These are phyloP conservation scores for Arabis hirsuta DNA, from an alignment of 345 rosid genomes.

Conservation along the genomic window DNA sequence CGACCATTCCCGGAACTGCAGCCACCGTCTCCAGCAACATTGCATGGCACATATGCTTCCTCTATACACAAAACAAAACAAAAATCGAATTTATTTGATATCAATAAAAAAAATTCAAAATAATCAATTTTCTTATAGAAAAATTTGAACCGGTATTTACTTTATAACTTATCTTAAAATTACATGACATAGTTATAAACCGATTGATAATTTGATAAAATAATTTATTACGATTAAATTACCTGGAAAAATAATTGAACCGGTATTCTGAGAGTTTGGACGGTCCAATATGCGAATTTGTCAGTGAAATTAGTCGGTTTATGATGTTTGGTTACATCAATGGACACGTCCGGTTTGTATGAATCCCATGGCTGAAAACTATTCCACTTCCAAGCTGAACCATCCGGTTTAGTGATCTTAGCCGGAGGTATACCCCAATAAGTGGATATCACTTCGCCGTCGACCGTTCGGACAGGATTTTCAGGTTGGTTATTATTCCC, in stretches of 20 bases:
- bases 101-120: not conserved
- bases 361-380: slow-evolving; percentile 75
- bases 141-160: too few relatives aligned
- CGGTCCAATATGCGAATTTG: slow-evolving; percentile 64
- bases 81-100: not conserved
- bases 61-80: slow-evolving; percentile 34
- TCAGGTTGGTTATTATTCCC: slow-evolving; percentile 17
- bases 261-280: slow-evolving; percentile 60
- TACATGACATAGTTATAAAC: too few relatives aligned
- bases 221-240: not conserved
- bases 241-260: slow-evolving; percentile 60
- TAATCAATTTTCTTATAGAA: too few relatives aligned
- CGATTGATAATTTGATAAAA: not conserved
- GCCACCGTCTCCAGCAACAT: slow-evolving; percentile 71
- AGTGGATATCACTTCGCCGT: slow-evolving; percentile 46
- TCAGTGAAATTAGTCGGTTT: slow-evolving; percentile 53
- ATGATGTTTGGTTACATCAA: slow-evolving; percentile 63
- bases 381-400: slow-evolving; percentile 75
- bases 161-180: too few relatives aligned
- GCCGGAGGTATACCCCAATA: slow-evolving; percentile 64
- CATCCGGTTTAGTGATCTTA: slow-evolving; percentile 56
- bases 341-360: slow-evolving; percentile 59
- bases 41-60: slow-evolving; percentile 72
- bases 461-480: slow-evolving; percentile 24
- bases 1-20: slow-evolving; percentile 70